Evolutionary conservation across 2,329 filamentous ascomycete genomes (phyloP), one percentile per base, ranked within the genome.

Genomic region (Neonectria punicea): DNA sequence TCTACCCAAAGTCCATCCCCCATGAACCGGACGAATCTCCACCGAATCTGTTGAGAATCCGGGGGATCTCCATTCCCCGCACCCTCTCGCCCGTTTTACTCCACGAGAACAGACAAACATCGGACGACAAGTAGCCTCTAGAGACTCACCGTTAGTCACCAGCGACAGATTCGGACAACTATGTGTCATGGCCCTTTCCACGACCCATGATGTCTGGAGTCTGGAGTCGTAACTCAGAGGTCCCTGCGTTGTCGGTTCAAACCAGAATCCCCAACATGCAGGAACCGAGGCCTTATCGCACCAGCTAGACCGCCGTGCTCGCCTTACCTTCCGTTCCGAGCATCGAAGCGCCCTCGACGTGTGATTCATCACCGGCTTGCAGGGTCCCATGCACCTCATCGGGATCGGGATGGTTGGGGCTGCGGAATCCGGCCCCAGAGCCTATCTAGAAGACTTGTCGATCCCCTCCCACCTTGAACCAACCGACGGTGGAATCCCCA

Each of bases 11-110:
- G 16, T 18, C 11, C 20, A n/a, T 53, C 50, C 11, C 22, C 30
- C 44, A 43, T 56, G 44, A 49, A 9, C 9, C 50, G 55, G 61
- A 55, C 50, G 51, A 59, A 59, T 58, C 47, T 53, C 56, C 56
- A 41, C 47, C 36, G 28, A 56, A 11, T 39, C 22, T 36, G 55
- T 34, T 56, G 51, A 55, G 56, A 46, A 58, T 64, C 56, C 51
- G 56, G 61, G 61, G 61, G 61, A 56, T 56, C 56, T 46, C 55
- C 51, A 59, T 44, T 51, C 61, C 61, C 61, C 61, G 57, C 61
- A 64, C 51, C 49, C 36, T 46, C 41, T 50, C 44, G n/a, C 47
- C 39, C 39, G 25, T 39, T 61, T 54, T 62, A 22, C 59, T 62
- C 59, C 53, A 57, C 53, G 59, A 2, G 41, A 46, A 55, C 41